These are phyloP conservation scores for Heracleum sosnowskyi DNA, from an alignment of 129 eudicot species.

Conservation along the genomic window DNA sequence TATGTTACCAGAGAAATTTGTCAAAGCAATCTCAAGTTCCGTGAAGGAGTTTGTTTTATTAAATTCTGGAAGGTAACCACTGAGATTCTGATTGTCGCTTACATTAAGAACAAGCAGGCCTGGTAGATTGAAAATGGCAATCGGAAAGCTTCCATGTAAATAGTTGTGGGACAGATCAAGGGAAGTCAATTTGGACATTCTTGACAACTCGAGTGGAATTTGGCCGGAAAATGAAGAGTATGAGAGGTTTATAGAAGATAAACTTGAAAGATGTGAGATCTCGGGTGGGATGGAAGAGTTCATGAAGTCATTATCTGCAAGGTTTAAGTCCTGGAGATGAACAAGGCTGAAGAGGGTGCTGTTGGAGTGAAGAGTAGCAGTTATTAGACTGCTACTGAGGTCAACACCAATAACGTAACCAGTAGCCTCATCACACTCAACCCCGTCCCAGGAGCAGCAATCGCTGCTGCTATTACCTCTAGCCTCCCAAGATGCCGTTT, in stretches of 20 bases:
- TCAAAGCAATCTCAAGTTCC: background rate
- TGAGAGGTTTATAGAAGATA: conserved; percentile 12
- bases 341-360: conserved; percentile 15
- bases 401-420: conserved; percentile 16
- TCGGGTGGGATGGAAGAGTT: conserved; percentile 11
- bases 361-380: conserved; percentile 3
- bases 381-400: conserved; percentile 21
- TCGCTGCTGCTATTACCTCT: too few species aligned
- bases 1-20: conserved; percentile 21
- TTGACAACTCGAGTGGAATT: background rate
- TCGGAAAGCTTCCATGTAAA: conserved; percentile 15
- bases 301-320: conserved; percentile 13
- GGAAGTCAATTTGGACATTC: background rate
- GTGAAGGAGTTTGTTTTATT: conserved; percentile 13
- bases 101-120: conserved; percentile 10
- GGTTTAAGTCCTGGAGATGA: conserved; percentile 10
- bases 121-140: conserved; percentile 17
- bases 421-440: background rate
- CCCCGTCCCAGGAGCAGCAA: too few species aligned
- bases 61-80: conserved; percentile 23
- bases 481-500: too few species aligned
- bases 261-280: background rate
- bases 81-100: conserved; percentile 5
- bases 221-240: background rate
- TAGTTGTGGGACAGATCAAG: conserved; percentile 15